Conservation (phyloP, 2,329 filamentous ascomycete species). For the Cladosporium sp. region DNA sequence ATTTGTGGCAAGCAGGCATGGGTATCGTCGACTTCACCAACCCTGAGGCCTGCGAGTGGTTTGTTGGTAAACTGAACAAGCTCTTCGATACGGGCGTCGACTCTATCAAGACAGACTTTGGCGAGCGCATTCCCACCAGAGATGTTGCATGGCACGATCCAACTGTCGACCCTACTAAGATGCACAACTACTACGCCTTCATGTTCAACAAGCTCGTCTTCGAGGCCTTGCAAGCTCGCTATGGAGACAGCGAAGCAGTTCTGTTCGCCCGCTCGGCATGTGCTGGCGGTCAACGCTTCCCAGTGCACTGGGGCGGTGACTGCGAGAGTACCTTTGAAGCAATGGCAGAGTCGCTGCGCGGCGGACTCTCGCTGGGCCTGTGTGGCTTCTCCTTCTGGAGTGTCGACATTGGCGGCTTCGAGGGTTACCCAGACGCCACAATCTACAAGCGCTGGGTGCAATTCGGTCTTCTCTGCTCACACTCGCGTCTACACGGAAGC, state of each 20-base stretch:
- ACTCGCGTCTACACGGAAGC: slow-evolving; percentile 70
- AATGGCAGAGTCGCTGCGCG: slow-evolving; percentile 70
- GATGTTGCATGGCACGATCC: slow-evolving; percentile 67
- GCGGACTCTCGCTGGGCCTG: slow-evolving; percentile 64
- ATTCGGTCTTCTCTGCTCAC: slow-evolving; percentile 71
- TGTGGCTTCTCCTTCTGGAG: slow-evolving; percentile 70
- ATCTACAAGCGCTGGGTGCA: slow-evolving; percentile 79
- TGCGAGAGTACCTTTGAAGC: slow-evolving; percentile 74
- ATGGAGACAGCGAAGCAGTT: slow-evolving; percentile 58
- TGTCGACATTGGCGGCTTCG: slow-evolving; percentile 72
- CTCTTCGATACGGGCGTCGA: slow-evolving; percentile 72
- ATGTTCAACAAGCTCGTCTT: slow-evolving; percentile 72
- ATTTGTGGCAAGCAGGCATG: slow-evolving; percentile 78
- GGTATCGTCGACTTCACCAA: slow-evolving; percentile 74
- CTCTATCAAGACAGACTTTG: slow-evolving; percentile 75
- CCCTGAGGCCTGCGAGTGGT: slow-evolving; percentile 68
- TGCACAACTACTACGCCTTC: slow-evolving; percentile 80
- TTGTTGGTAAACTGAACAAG: slow-evolving; percentile 59
- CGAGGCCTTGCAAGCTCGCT: slow-evolving; percentile 59
- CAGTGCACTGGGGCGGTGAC: slow-evolving; percentile 71
- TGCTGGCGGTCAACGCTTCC: slow-evolving; percentile 69
- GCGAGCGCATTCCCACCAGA: slow-evolving; percentile 68
- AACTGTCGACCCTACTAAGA: slow-evolving; percentile 61
- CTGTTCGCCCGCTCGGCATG: slow-evolving; percentile 69
- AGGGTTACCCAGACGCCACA: slow-evolving; percentile 62